Conservation (phyloP, 257 asterid species). For the Osmanthus fragrans region DNA sequence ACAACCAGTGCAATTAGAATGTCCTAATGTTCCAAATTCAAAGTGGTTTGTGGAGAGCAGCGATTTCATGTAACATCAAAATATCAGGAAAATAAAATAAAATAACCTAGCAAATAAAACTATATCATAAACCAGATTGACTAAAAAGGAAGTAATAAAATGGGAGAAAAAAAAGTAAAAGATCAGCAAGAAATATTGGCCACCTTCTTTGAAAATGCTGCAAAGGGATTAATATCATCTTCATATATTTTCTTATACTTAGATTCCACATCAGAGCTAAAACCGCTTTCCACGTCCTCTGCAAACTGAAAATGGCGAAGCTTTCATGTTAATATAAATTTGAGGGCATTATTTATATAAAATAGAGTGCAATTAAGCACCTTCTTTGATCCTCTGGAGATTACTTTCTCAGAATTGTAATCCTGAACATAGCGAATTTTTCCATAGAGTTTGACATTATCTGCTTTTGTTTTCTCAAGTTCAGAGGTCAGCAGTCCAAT, state of each 20-base stretch:
- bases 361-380: slow-evolving; percentile 41
- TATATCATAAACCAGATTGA: slow-evolving; percentile 2
- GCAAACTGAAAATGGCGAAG: slow-evolving; percentile 58
- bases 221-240: slow-evolving; percentile 97
- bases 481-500: slow-evolving; percentile 74
- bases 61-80: slow-evolving; percentile 13
- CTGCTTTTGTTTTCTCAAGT: slow-evolving; percentile 94
- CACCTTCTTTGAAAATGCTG: slow-evolving; percentile 98
- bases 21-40: not conserved
- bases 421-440: slow-evolving; percentile 99
- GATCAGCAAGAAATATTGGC: slow-evolving; percentile 14
- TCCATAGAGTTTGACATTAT: slow-evolving; percentile 94
- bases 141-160: slow-evolving; percentile 17
- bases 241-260: slow-evolving; percentile 98
- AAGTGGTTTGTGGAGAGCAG: slow-evolving; percentile 8
- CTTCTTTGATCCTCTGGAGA: slow-evolving; percentile 98
- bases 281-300: slow-evolving; percentile 94
- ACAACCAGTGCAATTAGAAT: slow-evolving; percentile 3
- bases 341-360: slow-evolving; percentile 15
- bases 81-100: slow-evolving; percentile 1
- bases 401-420: slow-evolving; percentile 92
- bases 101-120: slow-evolving; percentile 16
- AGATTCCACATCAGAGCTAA: slow-evolving; percentile 96
- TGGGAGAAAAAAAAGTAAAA: slow-evolving; percentile 10
- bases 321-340: slow-evolving; percentile 26